Conservation (phyloP, 495 filamentous ascomycete genomes). For the Talaromyces adpressus region DNA sequence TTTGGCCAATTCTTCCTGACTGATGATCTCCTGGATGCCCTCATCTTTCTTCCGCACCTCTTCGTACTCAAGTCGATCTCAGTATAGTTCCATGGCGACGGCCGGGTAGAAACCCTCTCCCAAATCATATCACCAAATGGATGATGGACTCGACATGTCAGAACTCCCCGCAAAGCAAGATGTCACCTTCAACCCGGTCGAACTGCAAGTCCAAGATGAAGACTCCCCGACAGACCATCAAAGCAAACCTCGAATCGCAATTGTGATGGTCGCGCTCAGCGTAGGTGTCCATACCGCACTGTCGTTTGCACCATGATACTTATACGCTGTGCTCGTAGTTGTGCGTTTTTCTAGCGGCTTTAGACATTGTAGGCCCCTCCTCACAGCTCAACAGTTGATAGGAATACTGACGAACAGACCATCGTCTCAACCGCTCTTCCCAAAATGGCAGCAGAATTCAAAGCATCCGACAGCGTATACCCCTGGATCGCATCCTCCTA, state of each 20-base stretch:
- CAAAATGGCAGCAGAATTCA: conserved; percentile 55
- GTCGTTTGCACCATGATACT: conserved; percentile 3
- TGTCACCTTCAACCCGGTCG: neutral
- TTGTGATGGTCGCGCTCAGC: conserved; percentile 45
- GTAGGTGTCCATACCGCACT: conserved; percentile 20
- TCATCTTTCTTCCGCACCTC: neutral
- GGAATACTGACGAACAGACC: conserved; percentile 22
- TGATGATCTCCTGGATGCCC: neutral
- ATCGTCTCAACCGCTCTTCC: conserved; percentile 49
- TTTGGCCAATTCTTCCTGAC: neutral
- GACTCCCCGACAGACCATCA: conserved; percentile 33
- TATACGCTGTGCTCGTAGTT: conserved; percentile 23
- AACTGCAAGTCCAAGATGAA: neutral
- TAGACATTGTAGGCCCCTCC: conserved; percentile 37
- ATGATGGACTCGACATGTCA: neutral
- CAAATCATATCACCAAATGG: neutral
- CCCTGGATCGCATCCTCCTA: conserved; percentile 50
- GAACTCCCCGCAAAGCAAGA: neutral
- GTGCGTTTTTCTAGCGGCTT: conserved; percentile 44
- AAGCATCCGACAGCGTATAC: conserved; percentile 54
- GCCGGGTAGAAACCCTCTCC: neutral
- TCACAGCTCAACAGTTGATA: neutral
- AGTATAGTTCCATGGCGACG: neutral
- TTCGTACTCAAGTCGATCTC: neutral
- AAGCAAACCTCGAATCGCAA: conserved; percentile 39